A percentile compares a stretch with the other conserved stretches of the same genome.
These are phyloP conservation scores for Fraxinus nigra DNA, from an alignment of 305 asterid species.

Conservation along the genomic window DNA sequence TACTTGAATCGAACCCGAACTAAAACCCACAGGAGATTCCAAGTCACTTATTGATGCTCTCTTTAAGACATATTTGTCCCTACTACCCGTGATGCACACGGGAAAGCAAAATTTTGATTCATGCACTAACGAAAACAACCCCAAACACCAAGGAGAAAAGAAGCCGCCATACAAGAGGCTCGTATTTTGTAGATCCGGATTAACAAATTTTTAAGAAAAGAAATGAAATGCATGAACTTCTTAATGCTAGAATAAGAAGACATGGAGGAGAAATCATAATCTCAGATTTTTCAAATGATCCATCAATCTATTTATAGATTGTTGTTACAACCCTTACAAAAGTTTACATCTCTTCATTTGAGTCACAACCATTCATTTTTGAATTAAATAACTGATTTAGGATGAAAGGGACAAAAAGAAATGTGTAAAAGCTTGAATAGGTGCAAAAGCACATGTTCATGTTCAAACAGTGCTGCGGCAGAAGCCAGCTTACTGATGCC, in stretches of 20 bases:
- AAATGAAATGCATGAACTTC: not conserved
- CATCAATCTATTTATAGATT: not conserved
- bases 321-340: not conserved
- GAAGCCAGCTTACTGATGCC: not conserved
- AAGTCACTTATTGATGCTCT: not conserved
- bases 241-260: not conserved
- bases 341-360: not conserved
- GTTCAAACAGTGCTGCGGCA: not conserved
- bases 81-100: not conserved
- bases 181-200: not conserved
- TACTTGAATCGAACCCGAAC: not conserved
- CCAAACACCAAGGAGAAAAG: not conserved
- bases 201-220: not conserved
- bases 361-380: not conserved
- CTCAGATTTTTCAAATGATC: not conserved
- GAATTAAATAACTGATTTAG: not conserved
- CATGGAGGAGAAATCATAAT: not conserved
- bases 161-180: not conserved
- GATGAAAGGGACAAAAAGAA: not conserved
- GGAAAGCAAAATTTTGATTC: not conserved
- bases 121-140: not conserved
- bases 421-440: not conserved
- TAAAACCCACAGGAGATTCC: not conserved
- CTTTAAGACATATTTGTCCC: not conserved
- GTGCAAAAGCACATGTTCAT: not conserved